Percentiles rank a stretch among this genome's conserved stretches.
Conservation (phyloP, 129 eudicot species). For the Deinandra increscens region DNA sequence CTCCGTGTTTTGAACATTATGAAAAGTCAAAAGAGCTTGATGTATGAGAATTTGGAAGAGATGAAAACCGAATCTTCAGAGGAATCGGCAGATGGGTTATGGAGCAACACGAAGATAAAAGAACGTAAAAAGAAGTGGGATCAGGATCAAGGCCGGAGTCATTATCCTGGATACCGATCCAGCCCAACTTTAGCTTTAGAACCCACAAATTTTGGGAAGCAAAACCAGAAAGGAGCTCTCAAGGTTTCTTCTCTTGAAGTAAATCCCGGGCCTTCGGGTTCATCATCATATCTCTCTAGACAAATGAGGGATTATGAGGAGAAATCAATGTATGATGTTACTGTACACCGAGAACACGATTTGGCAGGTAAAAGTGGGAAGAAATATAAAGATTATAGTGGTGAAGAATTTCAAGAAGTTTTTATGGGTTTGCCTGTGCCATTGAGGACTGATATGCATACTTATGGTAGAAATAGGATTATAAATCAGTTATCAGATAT, state of each 20-base stretch:
- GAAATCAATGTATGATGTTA: conserved; percentile 56
- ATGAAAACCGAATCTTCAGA: conserved; percentile 71
- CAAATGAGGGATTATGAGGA: conserved; percentile 49
- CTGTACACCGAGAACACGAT: conserved; percentile 50
- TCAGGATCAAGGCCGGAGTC: conserved; percentile 17
- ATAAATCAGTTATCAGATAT: conserved; percentile 83
- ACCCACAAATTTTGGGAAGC: conserved; percentile 45
- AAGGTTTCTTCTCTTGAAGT: conserved; percentile 49
- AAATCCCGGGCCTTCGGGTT: conserved; percentile 43
- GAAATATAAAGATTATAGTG: conserved; percentile 45
- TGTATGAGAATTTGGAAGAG: conserved; percentile 80
- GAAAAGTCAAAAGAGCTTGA: conserved; percentile 84
- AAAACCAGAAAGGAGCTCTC: conserved; percentile 53
- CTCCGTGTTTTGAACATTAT: conserved; percentile 74
- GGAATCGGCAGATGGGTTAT: conserved; percentile 61
- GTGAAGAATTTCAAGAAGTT: conserved; percentile 45
- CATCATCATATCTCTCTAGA: conserved; percentile 29
- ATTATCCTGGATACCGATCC: conserved; percentile 34
- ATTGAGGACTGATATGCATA: conserved; percentile 39
- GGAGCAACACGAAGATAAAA: conserved; percentile 59
- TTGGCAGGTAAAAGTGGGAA: conserved; percentile 40
- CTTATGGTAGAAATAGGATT: conserved; percentile 51
- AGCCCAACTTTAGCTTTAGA: conserved; percentile 49
- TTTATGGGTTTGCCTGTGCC: conserved; percentile 41
- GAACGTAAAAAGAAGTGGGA: conserved; percentile 49